Percentiles rank a stretch among this genome's conserved stretches.
phyloP scores from a whole-genome alignment of 805 yeast genomes.

The Yarrowia sp. region DNA sequence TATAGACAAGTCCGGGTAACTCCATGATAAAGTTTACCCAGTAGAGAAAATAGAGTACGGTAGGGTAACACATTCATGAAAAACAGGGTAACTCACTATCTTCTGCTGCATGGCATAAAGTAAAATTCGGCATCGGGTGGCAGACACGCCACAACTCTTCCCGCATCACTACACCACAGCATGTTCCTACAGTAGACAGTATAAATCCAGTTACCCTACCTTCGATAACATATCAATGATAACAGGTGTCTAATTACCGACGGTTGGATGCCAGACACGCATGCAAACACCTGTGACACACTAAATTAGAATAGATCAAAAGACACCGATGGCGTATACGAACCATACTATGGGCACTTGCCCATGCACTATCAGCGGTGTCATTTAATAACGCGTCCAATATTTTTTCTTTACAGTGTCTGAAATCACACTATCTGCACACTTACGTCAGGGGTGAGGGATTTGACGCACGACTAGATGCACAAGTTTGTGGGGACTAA shows the following conservation, averaged over 20 bases:
- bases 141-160: neutral
- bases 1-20: constrained; percentile 15
- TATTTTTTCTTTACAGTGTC: neutral
- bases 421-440: constrained; percentile 15
- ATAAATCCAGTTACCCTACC: too few species aligned
- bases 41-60: neutral
- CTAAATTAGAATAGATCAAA: neutral
- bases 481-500: constrained; percentile 7
- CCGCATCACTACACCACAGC: too few species aligned
- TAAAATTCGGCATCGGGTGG: neutral
- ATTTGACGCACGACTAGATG: constrained; percentile 19
- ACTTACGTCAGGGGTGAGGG: constrained; percentile 26
- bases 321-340: neutral
- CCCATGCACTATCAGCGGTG: neutral
- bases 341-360: too few species aligned
- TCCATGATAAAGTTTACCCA: neutral
- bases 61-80: neutral
- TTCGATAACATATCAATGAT: too few species aligned
- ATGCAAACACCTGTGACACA: too few species aligned
- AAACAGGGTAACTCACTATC: neutral
- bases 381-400: constrained; percentile 3
- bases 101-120: neutral
- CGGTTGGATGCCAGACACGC: too few species aligned
- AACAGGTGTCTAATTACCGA: too few species aligned
- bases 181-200: too few species aligned